Percentiles rank a stretch among this genome's conserved stretches.
These are phyloP conservation scores for Ustilaginoidea virens DNA, from an alignment of 2,329 filamentous ascomycete species.

Conservation along the genomic window DNA sequence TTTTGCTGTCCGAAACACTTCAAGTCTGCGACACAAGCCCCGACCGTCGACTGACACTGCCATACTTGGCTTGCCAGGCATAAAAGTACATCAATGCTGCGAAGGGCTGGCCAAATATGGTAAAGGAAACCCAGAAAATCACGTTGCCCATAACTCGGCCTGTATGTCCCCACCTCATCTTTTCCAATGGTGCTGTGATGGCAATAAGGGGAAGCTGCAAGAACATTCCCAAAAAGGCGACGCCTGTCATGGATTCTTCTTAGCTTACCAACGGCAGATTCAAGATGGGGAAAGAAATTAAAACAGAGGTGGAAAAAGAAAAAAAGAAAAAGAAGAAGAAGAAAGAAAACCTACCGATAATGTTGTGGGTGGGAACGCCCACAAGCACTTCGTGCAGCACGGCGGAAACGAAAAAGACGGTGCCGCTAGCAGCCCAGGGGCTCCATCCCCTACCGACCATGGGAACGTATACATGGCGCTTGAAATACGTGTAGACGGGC, in stretches of 20 bases:
- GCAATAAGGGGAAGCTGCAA: slow-evolving; percentile 79
- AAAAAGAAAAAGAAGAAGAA: no score
- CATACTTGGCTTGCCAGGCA: slow-evolving; percentile 96
- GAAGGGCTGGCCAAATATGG: slow-evolving; percentile 84
- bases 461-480: slow-evolving; percentile 80
- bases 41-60: slow-evolving; percentile 48
- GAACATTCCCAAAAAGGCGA: slow-evolving; percentile 90
- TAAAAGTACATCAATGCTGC: slow-evolving; percentile 93
- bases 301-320: no score
- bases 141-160: slow-evolving; percentile 77
- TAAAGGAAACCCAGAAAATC: slow-evolving; percentile 95
- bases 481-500: slow-evolving; percentile 94
- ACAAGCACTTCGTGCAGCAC: slow-evolving; percentile 85
- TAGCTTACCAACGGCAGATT: no score
- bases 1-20: neutral
- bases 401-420: slow-evolving; percentile 80
- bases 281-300: no score
- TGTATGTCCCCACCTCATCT: slow-evolving; percentile 52
- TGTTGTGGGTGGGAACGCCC: slow-evolving; percentile 85
- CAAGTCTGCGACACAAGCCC: slow-evolving; percentile 1
- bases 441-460: slow-evolving; percentile 74
- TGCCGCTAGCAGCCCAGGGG: slow-evolving; percentile 51
- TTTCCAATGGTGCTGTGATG: slow-evolving; percentile 65
- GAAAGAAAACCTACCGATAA: slow-evolving; percentile 47
- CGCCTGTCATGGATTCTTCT: slow-evolving; percentile 46